Evolutionary conservation across 331 rosid genomes (phyloP), one percentile per base, ranked within the genome.

Genomic region (Malus hybrid): DNA sequence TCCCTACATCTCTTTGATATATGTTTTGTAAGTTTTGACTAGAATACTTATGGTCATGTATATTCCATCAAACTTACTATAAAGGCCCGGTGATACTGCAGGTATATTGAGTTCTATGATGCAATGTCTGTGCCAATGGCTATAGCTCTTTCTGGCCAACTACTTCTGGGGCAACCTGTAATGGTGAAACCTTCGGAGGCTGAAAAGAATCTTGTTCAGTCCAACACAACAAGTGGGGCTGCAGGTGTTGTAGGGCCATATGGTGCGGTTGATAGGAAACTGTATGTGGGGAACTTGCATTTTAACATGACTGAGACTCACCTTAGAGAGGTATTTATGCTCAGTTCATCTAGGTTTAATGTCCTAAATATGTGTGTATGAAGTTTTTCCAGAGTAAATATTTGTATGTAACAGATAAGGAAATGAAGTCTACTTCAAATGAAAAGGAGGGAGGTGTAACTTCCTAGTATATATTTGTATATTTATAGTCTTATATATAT

Each of bases 141-240:
- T 72, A 94, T 94, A 79, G 98, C 98, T 24, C 90, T 94, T 76
- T 91, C 98, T 55, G 98, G 97, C 68, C 96, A 90, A 77, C 90
- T 94, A 66, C 96, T 94, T 82, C 83, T 90, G 7, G 98, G 98
- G 71, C 98, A 94, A 84, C 97, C 97, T 66, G 98, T 94, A 39
- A 94, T 94, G 98, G 98, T 94, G 56, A 94, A 94, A 82, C 98
- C 98, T 82, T 94, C 98, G 7, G 98, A 94, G 82, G 98, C 98
- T 48, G 98, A 94, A 83, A 94, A 94, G 85, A 94, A 94, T 76
- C 99, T 94, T 71, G 97, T 91, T 80, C 98, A 94, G 76, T 94
- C 97, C 61, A 94, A 67, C 81, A 72, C 96, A 71, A 20, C 97
- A 6, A 80, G 82, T 75, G 98, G 96, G 67, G 85, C 81, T 55